Percentiles rank a stretch among this genome's conserved stretches.
phyloP scores from a whole-genome alignment of 371 early-diverging fungal species.

The Encephalitozoon intestinalis region DNA sequence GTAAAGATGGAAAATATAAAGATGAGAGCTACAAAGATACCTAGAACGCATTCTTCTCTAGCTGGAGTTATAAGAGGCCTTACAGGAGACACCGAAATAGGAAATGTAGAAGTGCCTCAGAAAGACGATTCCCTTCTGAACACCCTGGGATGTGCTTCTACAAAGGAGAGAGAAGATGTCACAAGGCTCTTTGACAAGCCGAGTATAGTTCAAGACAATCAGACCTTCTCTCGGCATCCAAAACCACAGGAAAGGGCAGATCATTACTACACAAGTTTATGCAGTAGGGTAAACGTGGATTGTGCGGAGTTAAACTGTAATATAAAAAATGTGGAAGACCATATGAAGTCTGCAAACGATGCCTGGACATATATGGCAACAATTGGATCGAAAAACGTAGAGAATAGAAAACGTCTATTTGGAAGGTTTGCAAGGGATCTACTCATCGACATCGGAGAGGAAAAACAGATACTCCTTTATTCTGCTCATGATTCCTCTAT shows the following conservation, averaged over 20 bases:
- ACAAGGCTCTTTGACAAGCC: neutral
- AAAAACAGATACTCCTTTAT: constrained; percentile 18
- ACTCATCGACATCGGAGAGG: neutral
- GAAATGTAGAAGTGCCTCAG: neutral
- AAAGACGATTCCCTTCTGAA: neutral
- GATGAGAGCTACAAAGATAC: constrained; percentile 22
- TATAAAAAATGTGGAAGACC: constrained; percentile 8
- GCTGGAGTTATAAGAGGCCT: constrained; percentile 30
- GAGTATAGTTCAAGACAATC: neutral
- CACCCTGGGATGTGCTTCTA: neutral
- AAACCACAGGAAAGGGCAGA: neutral
- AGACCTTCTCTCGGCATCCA: neutral
- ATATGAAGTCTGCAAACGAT: constrained; percentile 11
- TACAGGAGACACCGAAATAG: neutral
- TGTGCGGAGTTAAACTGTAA: constrained; percentile 31
- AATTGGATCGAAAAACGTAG: neutral
- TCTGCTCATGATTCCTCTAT: constrained; percentile 52
- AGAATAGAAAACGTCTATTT: constrained; percentile 9
- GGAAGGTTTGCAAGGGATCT: constrained; percentile 38
- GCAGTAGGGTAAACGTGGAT: constrained; percentile 28
- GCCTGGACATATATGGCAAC: constrained; percentile 26
- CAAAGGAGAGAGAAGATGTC: neutral
- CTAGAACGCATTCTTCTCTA: constrained; percentile 37
- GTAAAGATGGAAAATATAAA: neutral
- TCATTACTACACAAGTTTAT: constrained; percentile 9